Base-by-base conservation (phyloP, 1,284 basidiomycete species). In the Sporisorium sorghi region DNA sequence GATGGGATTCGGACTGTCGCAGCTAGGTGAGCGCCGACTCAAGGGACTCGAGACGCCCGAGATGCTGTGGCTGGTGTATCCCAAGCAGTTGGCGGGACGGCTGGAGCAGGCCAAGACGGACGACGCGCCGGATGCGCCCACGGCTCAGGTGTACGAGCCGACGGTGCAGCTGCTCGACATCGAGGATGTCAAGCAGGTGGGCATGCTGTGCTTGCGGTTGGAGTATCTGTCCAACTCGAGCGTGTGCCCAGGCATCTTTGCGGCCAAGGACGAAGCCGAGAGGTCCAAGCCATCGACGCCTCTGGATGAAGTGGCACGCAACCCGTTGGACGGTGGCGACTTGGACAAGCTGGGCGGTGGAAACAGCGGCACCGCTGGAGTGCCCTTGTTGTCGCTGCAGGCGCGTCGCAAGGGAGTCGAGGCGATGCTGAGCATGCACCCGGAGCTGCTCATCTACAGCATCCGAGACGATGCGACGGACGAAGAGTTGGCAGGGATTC, bases 21-120 rank as follows among this genome's bases (percentile, higher is more conserved):
- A 89, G 37, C 89, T 97, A 26, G 97, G 97, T 23, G 94, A 97
- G 85, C 89, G 91, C 72, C 93, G 93, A 83, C 89, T 99, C 76
- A 98, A 98, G 85, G 96, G 96, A 15, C 87, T 98, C 37, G 94
- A 97, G 53, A 81, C 76, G 47, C 80, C 83, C 24, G 96, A 98
- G 85, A 88, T 89, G 76, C 87, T 99, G 15, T 92, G 93, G 28
- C 85, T 92, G 24, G 88, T 98, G 49, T 97, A 94, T 83, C 94
- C 96, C 0, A 88, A 87, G 53, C 88, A 89, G 17, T 87, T 99
- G 21, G 88, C 89, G 21, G 91, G 91, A 9, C 90, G 97, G 26
- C 88, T 91, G 65, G 88, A 90, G 62, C 85, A 91, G n/a, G 60
- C 65, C 37, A 88, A 90, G 23, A 84, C 86, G 63, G 85, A 86